A percentile compares a stretch with the other conserved stretches of the same genome.
These are phyloP conservation scores for Metschnikowia koreensis DNA, from an alignment of 805 yeast genomes.

Conservation along the genomic window DNA sequence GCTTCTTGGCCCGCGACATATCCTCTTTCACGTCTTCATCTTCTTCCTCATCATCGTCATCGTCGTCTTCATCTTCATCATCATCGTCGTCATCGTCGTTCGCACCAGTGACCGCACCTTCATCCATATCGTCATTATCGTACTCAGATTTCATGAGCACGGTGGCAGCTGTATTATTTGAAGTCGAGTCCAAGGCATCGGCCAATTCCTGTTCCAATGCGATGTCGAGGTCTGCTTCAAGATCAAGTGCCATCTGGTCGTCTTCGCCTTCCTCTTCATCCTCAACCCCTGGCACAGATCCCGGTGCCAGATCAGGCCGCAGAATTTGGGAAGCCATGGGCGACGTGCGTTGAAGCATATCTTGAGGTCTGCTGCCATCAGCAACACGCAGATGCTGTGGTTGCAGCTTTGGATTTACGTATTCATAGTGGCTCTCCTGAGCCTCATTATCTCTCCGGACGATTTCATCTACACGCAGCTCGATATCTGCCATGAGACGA, in stretches of 20 bases:
- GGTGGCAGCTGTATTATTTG: constrained; percentile 20
- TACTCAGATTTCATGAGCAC: constrained; percentile 20
- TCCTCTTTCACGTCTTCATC: constrained; percentile 52
- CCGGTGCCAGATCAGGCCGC: not conserved
- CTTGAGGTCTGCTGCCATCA: not conserved
- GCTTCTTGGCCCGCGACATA: constrained; percentile 55
- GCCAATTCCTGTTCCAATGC: constrained; percentile 58
- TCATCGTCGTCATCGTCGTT: constrained; percentile 27
- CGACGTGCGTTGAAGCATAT: not conserved
- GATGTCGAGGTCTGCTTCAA: constrained; percentile 34
- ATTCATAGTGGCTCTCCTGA: constrained; percentile 73
- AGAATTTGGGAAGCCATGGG: not conserved
- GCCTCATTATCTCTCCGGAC: constrained; percentile 78
- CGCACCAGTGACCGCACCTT: constrained; percentile 3
- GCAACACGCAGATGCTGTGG: constrained; percentile 5
- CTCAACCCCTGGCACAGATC: constrained; percentile 4
- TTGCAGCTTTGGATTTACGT: constrained; percentile 52
- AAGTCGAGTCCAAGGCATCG: constrained; percentile 47
- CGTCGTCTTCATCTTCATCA: constrained; percentile 52
- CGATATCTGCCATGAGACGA: constrained; percentile 72
- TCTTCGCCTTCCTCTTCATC: constrained; percentile 24
- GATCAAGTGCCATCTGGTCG: constrained; percentile 34
- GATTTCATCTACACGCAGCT: constrained; percentile 73
- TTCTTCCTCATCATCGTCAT: constrained; percentile 48
- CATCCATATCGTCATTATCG: constrained; percentile 15